These are phyloP conservation scores for Paecilomyces variotii DNA, from an alignment of 2,329 filamentous ascomycete species.

Conservation along the genomic window DNA sequence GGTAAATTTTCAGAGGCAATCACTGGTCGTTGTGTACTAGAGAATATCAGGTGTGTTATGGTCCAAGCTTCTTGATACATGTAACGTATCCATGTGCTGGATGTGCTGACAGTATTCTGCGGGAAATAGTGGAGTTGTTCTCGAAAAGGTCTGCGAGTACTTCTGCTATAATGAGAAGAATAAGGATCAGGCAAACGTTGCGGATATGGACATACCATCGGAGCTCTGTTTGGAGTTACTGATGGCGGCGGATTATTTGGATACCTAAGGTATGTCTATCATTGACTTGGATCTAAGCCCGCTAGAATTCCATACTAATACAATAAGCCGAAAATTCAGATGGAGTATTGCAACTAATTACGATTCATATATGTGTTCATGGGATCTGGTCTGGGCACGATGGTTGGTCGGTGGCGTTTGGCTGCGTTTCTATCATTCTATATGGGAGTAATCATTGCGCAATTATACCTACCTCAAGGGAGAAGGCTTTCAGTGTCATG, in stretches of 20 bases:
- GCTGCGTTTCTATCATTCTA: background rate
- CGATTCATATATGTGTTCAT: background rate
- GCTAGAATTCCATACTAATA: background rate
- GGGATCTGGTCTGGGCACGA: background rate
- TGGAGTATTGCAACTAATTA: background rate
- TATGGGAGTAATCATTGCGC: background rate
- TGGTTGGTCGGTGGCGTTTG: background rate
- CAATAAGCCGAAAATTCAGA: background rate
- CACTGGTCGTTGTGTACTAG: conserved; percentile 50
- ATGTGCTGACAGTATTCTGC: background rate
- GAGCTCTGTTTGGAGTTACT: conserved; percentile 58
- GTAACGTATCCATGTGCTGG: background rate
- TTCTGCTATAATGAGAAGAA: conserved; percentile 62
- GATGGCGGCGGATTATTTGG: conserved; percentile 60
- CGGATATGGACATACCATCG: conserved; percentile 59
- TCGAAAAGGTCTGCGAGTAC: conserved; percentile 64
- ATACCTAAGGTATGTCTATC: conserved; percentile 21
- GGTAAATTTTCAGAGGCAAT: conserved; percentile 55
- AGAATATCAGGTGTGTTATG: conserved; percentile 49
- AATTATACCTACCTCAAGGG: background rate
- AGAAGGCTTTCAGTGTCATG: background rate
- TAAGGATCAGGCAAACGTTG: conserved; percentile 51
- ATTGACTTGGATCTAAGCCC: conserved; percentile 12
- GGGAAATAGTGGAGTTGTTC: conserved; percentile 46
- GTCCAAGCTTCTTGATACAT: background rate